phyloP scores from a whole-genome alignment of 176 grass and related monocot species.

The Juncus effusus region DNA sequence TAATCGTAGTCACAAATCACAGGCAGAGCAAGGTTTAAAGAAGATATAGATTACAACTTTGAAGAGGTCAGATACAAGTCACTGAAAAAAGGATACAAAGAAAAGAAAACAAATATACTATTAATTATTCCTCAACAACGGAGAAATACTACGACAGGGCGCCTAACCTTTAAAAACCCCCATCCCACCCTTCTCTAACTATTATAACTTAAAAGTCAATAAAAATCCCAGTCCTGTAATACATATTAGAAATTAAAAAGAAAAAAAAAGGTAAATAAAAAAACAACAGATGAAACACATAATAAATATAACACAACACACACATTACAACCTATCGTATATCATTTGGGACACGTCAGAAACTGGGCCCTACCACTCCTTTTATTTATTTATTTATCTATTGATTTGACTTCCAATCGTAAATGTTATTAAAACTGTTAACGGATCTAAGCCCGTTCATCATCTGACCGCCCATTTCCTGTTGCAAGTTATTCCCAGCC shows the following conservation, averaged over 20 bases:
- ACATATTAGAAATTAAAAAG: slow-evolving; percentile 15
- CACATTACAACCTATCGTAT: slow-evolving; percentile 17
- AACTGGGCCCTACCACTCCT: slow-evolving; percentile 4
- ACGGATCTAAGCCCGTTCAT: slow-evolving; percentile 63
- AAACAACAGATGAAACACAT: slow-evolving; percentile 26
- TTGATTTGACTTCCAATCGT: slow-evolving; percentile 90
- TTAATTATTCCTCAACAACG: slow-evolving; percentile 15
- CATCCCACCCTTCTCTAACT: slow-evolving; percentile 17
- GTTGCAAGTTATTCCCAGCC: slow-evolving; percentile 63
- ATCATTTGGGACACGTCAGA: slow-evolving; percentile 22
- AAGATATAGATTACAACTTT: slow-evolving; percentile 33
- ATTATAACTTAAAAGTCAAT: slow-evolving; percentile 26
- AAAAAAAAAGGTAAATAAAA: background rate
- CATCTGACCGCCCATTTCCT: slow-evolving; percentile 73
- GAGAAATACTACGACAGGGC: slow-evolving; percentile 16
- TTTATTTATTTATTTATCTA: slow-evolving; percentile 33
- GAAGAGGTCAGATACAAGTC: slow-evolving; percentile 33
- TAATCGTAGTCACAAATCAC: too few species aligned
- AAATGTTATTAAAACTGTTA: slow-evolving; percentile 86
- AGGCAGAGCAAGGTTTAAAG: slow-evolving; percentile 11
- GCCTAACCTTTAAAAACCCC: slow-evolving; percentile 20
- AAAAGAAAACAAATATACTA: slow-evolving; percentile 24
- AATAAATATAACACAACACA: slow-evolving; percentile 24
- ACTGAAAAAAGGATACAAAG: slow-evolving; percentile 23
- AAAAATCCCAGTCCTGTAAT: slow-evolving; percentile 19